Base-by-base conservation (phyloP, 306 rosid species). In the Begonia fuchsioides region DNA sequence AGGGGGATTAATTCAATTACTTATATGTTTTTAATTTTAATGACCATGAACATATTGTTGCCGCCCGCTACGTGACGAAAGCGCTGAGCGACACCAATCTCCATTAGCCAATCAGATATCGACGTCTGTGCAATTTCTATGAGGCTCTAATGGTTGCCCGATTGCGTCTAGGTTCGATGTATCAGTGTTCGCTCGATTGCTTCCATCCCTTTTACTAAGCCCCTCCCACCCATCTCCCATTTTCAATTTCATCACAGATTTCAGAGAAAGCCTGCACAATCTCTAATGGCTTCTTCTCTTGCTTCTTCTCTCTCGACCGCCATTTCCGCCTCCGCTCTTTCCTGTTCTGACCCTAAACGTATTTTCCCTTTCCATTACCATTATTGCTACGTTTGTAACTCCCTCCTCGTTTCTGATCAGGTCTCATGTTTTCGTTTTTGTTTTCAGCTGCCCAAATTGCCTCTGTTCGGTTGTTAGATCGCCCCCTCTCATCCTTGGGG, bases 361-460 rank as follows among this genome's bases (percentile, higher is more conserved):
- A n/a, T 49, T n/a, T 3, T 1, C 2, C 15, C 12, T 16, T 43
- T 51, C 38, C 20, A 6, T 10, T 38, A 11, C 45, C 56, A 32
- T 50, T 44, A 17, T 49, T 43, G n/a, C 45, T n/a, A 41, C 13
- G 12, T 46, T 43, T 14, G 47, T 43, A 38, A 10, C n/a, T 10
- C 44, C 44, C 44, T 40, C n/a, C 2, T 0, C n/a, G 2, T 13
- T 40, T n/a, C 1, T 11, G 14, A 2, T 41, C 14, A 41, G 6
- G 13, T 41, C 14, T 41, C n/a, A n/a, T 41, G n/a, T n/a, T n/a
- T 41, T 11, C 14, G 7, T 58, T 50, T 44, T 2, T 17, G 32
- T 12, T 54, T 79, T 53, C 87, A 85, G 98, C 62, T 61, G 32
- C 75, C 3, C 79, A 59, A 53, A 38, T 79, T 48, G 74, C 75